Evolutionary conservation across 2,329 filamentous ascomycete species (phyloP).

Genomic region (Orbilia javanica): DNA sequence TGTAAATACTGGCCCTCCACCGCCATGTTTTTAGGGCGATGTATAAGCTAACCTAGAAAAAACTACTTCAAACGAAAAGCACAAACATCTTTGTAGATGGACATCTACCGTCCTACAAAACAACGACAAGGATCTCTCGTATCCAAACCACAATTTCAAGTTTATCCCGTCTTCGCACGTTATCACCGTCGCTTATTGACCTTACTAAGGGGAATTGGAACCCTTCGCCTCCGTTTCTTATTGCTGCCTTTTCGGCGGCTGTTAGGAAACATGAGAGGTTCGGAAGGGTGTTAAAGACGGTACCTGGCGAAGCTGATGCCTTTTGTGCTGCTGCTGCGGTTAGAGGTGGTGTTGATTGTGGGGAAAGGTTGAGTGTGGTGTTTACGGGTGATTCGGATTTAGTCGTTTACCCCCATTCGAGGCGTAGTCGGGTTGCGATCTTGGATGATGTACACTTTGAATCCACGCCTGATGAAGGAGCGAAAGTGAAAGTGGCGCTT

Average conservation of each 20-base stretch:
- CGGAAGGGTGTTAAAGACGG: background rate
- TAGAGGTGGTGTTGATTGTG: background rate
- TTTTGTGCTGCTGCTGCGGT: conserved; percentile 37
- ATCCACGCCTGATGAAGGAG: background rate
- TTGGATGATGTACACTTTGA: conserved; percentile 29
- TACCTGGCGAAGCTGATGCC: conserved; percentile 46
- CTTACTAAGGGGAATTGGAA: conserved; percentile 29
- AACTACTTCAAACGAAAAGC: background rate
- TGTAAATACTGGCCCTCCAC: conserved; percentile 11
- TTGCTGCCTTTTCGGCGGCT: conserved; percentile 36
- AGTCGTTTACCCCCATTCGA: conserved; percentile 20
- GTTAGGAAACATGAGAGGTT: conserved; percentile 19
- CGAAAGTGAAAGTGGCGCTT: conserved; percentile 22
- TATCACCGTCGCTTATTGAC: conserved; percentile 32
- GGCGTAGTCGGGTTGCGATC: conserved; percentile 4
- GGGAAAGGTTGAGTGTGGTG: conserved; percentile 14
- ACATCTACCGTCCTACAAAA: conserved; percentile 46
- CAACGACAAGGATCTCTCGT: conserved; percentile 32
- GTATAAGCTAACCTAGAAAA: background rate
- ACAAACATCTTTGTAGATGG: conserved; percentile 32
- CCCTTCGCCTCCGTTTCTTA: conserved; percentile 41
- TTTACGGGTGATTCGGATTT: conserved; percentile 50
- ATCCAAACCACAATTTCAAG: conserved; percentile 26
- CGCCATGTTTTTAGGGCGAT: background rate
- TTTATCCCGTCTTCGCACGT: conserved; percentile 12